These are phyloP conservation scores for Sarocladiaceae sp. DNA, from an alignment of 2,329 filamentous ascomycete genomes.

Conservation along the genomic window DNA sequence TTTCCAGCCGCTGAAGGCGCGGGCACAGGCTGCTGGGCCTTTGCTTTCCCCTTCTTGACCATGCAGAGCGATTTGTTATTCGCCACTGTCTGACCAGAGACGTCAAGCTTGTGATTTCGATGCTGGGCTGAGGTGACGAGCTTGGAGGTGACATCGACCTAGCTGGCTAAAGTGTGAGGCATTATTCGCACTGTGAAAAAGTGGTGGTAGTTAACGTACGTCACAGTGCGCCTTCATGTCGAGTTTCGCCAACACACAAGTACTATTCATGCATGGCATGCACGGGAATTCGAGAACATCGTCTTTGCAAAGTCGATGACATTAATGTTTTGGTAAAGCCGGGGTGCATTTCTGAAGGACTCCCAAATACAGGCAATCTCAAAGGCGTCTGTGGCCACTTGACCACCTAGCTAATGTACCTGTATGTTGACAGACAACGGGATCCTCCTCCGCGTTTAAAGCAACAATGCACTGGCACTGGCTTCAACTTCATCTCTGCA, in stretches of 20 bases:
- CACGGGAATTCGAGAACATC: background rate
- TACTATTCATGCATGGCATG: too few relatives aligned
- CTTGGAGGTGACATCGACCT: background rate
- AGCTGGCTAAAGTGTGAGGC: background rate
- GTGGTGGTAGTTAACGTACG: too few relatives aligned
- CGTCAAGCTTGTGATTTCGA: background rate
- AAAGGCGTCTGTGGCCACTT: constrained; percentile 6
- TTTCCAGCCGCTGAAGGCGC: constrained; percentile 35
- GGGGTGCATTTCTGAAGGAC: background rate
- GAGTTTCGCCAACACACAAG: too few relatives aligned
- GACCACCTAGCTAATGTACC: background rate
- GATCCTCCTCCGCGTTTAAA: constrained; percentile 12
- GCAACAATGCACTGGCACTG: constrained; percentile 23
- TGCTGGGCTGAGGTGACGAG: background rate
- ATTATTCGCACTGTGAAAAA: constrained; percentile 4
- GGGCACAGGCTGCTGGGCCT: constrained; percentile 35
- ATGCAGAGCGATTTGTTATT: constrained; percentile 22
- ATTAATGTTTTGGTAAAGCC: background rate
- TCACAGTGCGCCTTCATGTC: background rate
- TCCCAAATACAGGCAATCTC: constrained; percentile 1
- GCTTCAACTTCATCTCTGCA: constrained; percentile 12
- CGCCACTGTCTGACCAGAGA: background rate
- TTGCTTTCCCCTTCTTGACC: constrained; percentile 52
- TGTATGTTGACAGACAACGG: background rate
- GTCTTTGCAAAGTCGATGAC: background rate